Evolutionary conservation across 176 grass and related monocot species (phyloP).

Genomic region (Rhynchospora pubera): DNA sequence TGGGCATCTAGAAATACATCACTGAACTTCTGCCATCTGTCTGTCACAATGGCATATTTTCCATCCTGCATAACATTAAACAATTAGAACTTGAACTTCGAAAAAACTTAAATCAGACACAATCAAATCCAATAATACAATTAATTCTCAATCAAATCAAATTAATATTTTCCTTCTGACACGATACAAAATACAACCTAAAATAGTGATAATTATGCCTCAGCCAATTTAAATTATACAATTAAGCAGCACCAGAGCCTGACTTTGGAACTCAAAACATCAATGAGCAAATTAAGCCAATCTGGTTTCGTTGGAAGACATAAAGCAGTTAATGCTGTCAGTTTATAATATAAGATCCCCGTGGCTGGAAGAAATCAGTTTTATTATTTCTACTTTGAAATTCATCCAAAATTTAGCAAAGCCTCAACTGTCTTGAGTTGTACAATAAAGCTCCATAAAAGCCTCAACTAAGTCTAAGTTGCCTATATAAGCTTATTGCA

Average conservation of each 20-base stretch:
- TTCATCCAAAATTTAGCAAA: neutral
- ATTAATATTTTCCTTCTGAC: neutral
- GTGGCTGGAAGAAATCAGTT: neutral
- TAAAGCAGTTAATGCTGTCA: neutral
- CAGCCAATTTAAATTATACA: neutral
- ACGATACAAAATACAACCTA: neutral
- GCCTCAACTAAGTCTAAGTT: neutral
- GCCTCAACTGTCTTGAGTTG: neutral
- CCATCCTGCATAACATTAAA: constrained; percentile 49
- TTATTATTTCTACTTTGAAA: neutral
- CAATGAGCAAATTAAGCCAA: neutral
- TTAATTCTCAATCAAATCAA: neutral
- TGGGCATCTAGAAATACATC: constrained; percentile 57
- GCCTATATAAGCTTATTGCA: neutral
- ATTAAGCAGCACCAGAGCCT: neutral
- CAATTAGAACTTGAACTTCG: constrained; percentile 12
- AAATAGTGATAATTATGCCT: neutral
- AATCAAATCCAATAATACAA: neutral
- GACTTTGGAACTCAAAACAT: neutral
- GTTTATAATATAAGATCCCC: neutral
- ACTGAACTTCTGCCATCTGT: constrained; percentile 95
- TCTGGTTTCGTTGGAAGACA: neutral
- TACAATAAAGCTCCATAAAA: no score
- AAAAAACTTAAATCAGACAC: neutral
- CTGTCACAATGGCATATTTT: constrained; percentile 77